phyloP scores from a whole-genome alignment of 169 alveolate species.

The Toxoplasma gondii region DNA sequence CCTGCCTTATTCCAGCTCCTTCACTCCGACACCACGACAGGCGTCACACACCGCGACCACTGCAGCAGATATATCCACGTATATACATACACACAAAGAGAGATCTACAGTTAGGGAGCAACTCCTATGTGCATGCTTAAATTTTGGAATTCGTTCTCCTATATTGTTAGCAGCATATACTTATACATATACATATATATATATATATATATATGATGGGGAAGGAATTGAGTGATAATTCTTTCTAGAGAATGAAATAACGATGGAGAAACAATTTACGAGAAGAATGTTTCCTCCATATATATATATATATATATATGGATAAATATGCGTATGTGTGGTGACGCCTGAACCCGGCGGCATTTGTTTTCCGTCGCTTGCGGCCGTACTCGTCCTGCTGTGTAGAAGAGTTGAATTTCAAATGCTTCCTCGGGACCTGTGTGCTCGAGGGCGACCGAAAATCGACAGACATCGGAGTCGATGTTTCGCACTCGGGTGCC shows the following conservation, averaged over 20 bases:
- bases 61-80: background rate
- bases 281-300: too few relatives aligned
- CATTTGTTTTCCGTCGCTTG: too few relatives aligned
- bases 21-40: too few relatives aligned
- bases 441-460: background rate
- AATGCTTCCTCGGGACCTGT: background rate
- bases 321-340: background rate
- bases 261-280: background rate
- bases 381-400: background rate
- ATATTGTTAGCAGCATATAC: too few relatives aligned
- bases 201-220: background rate
- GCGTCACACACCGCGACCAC: background rate
- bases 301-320: too few relatives aligned
- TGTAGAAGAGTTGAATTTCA: conserved; percentile 2
- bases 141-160: too few relatives aligned
- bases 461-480: conserved; percentile 23
- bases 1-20: too few relatives aligned
- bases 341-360: too few relatives aligned
- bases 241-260: too few relatives aligned
- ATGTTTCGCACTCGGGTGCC: background rate
- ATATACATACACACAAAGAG: background rate
- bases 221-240: too few relatives aligned
- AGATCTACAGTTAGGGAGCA: too few relatives aligned
- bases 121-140: too few relatives aligned
- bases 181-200: background rate